phyloP scores from a whole-genome alignment of 768 basidiomycete genomes.

The Cantharellus anzutake region DNA sequence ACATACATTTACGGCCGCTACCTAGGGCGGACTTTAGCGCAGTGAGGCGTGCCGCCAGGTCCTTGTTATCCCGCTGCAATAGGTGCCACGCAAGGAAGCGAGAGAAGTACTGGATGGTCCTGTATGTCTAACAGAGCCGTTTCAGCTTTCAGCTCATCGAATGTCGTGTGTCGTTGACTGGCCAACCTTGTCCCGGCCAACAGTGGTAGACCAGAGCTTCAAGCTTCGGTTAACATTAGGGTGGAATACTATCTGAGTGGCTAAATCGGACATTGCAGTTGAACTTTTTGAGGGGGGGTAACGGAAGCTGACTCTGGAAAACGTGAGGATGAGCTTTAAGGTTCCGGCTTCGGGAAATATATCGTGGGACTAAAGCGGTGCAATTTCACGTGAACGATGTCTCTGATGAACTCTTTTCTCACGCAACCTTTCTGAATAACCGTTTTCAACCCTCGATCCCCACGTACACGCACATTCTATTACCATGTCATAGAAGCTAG shows the following conservation, averaged over 20 bases:
- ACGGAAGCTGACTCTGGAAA: background rate
- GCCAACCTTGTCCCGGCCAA: slow-evolving; percentile 78
- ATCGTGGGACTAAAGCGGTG: background rate
- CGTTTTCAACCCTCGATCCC: too few species aligned
- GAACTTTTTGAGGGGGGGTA: background rate
- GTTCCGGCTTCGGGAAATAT: background rate
- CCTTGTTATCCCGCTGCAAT: slow-evolving; percentile 44
- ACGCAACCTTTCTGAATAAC: too few species aligned
- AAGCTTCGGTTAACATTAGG: slow-evolving; percentile 58
- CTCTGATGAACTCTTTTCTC: too few species aligned
- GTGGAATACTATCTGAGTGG: slow-evolving; percentile 54
- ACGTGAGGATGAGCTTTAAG: background rate
- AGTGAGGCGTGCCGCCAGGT: slow-evolving; percentile 55
- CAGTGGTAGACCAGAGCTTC: slow-evolving; percentile 63
- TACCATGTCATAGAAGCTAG: too few species aligned
- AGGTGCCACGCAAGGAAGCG: slow-evolving; percentile 78
- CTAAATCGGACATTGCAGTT: slow-evolving; percentile 5
- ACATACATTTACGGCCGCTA: slow-evolving; percentile 65
- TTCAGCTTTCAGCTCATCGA: background rate
- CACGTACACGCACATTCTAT: too few species aligned
- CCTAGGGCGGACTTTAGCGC: slow-evolving; percentile 76
- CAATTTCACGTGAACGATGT: too few species aligned
- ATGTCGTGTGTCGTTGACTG: slow-evolving; percentile 1
- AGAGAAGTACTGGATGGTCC: slow-evolving; percentile 78
- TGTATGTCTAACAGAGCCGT: slow-evolving; percentile 46